Conservation (phyloP, 2,329 filamentous ascomycete species). For the Trichophyton mentagrophytes region DNA sequence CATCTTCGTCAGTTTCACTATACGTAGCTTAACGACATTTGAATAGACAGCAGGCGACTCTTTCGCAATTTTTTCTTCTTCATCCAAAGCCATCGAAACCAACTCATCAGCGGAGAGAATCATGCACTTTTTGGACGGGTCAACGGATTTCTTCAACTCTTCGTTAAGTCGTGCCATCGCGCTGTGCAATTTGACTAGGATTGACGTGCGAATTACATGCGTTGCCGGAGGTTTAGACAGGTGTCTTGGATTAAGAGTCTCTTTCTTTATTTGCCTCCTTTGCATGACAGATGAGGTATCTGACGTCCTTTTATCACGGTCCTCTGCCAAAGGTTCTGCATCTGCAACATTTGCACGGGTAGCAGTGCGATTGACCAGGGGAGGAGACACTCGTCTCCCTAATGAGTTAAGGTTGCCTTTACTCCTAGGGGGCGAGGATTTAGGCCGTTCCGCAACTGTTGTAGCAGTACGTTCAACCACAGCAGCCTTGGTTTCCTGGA, state of each 20-base stretch:
- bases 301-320: neutral
- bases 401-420: conserved; percentile 16
- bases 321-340: neutral
- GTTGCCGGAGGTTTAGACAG: conserved; percentile 32
- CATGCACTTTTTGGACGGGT: conserved; percentile 21
- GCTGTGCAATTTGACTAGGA: conserved; percentile 34
- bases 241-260: conserved; percentile 35
- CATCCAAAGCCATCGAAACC: conserved; percentile 37
- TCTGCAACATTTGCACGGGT: neutral
- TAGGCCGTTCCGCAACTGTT: neutral
- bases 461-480: neutral
- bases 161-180: conserved; percentile 32
- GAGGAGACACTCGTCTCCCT: conserved; percentile 21
- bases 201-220: conserved; percentile 29
- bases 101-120: conserved; percentile 33
- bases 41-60: conserved; percentile 60
- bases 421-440: conserved; percentile 6
- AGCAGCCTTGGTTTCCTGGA: neutral
- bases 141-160: conserved; percentile 24
- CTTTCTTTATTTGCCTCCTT: conserved; percentile 24
- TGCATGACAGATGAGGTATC: neutral
- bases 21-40: conserved; percentile 71
- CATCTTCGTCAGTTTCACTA: conserved; percentile 68
- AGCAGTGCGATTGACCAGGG: conserved; percentile 12
- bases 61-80: conserved; percentile 63